Evolutionary conservation across 257 asterid genomes (phyloP).

Genomic region (Pogostemon cablin): DNA sequence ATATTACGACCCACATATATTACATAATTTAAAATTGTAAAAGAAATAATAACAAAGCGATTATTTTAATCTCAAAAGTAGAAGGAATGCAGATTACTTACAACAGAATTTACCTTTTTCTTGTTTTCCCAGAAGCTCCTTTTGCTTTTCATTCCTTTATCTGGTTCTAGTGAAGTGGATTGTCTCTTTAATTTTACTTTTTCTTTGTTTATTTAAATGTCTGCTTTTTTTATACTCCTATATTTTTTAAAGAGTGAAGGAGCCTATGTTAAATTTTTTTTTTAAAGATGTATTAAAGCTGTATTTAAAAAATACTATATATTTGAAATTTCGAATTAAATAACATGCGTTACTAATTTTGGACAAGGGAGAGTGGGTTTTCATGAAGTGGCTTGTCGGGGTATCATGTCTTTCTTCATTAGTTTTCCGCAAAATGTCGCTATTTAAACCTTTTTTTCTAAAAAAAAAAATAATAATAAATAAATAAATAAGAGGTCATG

Average conservation of each 20-base stretch:
- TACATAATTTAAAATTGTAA: neutral
- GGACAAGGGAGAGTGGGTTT: slow-evolving; percentile 21
- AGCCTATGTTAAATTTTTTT: slow-evolving; percentile 5
- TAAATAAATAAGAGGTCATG: too few relatives aligned
- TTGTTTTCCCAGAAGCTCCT: slow-evolving; percentile 44
- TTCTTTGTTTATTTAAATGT: slow-evolving; percentile 13
- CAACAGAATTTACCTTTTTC: slow-evolving; percentile 41
- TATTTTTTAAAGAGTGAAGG: slow-evolving; percentile 26
- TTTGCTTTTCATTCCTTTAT: slow-evolving; percentile 51
- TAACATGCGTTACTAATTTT: slow-evolving; percentile 3
- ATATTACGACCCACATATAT: too few relatives aligned
- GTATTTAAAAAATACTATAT: neutral
- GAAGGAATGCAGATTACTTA: slow-evolving; percentile 21
- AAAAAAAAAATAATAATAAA: too few relatives aligned
- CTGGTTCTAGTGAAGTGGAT: slow-evolving; percentile 21
- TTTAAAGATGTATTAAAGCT: too few relatives aligned
- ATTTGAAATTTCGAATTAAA: slow-evolving; percentile 26
- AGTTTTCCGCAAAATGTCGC: too few relatives aligned
- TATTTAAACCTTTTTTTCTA: too few relatives aligned
- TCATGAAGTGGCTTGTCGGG: neutral
- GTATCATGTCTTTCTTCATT: too few relatives aligned
- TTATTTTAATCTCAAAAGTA: slow-evolving; percentile 28
- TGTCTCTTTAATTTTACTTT: slow-evolving; percentile 29
- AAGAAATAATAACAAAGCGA: slow-evolving; percentile 5
- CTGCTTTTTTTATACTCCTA: neutral